Conservation (phyloP, 192 early-diverging fungal species). For the Coemansia sp. region DNA sequence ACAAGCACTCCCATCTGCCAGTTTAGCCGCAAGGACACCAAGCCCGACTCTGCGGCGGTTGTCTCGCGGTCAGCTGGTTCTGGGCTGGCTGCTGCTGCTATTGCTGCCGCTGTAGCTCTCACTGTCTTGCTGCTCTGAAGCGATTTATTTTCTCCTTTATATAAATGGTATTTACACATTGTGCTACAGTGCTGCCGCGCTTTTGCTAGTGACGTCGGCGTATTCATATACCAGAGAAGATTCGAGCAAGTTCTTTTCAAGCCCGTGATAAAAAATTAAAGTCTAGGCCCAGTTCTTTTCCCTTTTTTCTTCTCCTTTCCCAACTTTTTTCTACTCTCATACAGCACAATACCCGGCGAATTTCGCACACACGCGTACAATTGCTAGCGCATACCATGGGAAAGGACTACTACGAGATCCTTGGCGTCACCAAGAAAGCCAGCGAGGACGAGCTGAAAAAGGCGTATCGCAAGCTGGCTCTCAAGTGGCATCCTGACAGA, state of each 20-base stretch:
- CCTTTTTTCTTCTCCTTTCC: neutral
- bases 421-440: conserved; percentile 72
- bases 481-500: conserved; percentile 56
- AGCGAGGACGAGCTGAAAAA: conserved; percentile 78
- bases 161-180: neutral
- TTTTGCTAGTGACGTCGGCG: neutral
- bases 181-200: neutral
- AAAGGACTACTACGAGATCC: conserved; percentile 96
- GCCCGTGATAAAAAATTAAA: too few species aligned
- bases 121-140: neutral
- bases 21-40: conserved; percentile 15
- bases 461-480: conserved; percentile 69
- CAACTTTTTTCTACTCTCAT: neutral
- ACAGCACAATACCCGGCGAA: too few species aligned
- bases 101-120: neutral
- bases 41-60: neutral
- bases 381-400: conserved; percentile 45
- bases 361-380: neutral
- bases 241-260: neutral
- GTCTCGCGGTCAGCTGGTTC: conserved; percentile 9
- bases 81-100: neutral
- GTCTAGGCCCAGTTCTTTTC: neutral
- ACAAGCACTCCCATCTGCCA: conserved; percentile 29
- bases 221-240: neutral
- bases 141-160: neutral